These are phyloP conservation scores for Alternaria viburni DNA, from an alignment of 2,329 filamentous ascomycete species.

Conservation along the genomic window DNA sequence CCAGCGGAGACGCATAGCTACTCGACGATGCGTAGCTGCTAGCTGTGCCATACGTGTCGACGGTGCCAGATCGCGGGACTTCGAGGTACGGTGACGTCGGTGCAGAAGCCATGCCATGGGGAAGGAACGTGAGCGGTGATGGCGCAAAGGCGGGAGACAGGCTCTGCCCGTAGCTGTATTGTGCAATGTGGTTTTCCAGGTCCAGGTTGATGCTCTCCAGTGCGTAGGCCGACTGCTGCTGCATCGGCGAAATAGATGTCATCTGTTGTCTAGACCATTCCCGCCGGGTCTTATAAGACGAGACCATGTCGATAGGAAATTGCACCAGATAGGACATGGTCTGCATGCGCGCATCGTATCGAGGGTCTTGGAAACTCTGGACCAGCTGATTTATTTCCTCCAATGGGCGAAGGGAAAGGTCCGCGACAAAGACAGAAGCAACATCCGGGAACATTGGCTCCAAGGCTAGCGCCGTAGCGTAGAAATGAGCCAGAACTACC, in stretches of 20 bases:
- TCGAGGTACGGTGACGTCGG: conserved; percentile 54
- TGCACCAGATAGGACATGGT: conserved; percentile 56
- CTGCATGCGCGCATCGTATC: conserved; percentile 50
- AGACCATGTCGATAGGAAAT: conserved; percentile 53
- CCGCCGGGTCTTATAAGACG: conserved; percentile 50
- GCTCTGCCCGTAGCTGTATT: conserved; percentile 51
- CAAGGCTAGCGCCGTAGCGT: conserved; percentile 83
- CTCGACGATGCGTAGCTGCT: conserved; percentile 40
- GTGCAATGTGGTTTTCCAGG: conserved; percentile 49
- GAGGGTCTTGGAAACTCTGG: conserved; percentile 53
- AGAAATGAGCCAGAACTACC: conserved; percentile 87
- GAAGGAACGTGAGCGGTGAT: conserved; percentile 51
- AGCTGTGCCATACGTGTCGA: conserved; percentile 34
- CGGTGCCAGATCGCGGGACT: conserved; percentile 47
- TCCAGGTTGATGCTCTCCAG: conserved; percentile 50
- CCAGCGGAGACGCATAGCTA: conserved; percentile 47
- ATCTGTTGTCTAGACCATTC: conserved; percentile 50
- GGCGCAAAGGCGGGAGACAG: conserved; percentile 59
- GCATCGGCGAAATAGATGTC: conserved; percentile 40
- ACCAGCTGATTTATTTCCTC: conserved; percentile 85
- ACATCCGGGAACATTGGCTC: conserved; percentile 93
- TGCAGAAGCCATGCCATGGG: conserved; percentile 40
- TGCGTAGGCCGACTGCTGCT: conserved; percentile 46
- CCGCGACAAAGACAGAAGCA: conserved; percentile 77
- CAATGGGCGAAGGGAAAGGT: conserved; percentile 76